Evolutionary conservation across 23 red algal genomes (phyloP), one percentile per base, ranked within the genome.

Genomic region (Agarophyton chilense): DNA sequence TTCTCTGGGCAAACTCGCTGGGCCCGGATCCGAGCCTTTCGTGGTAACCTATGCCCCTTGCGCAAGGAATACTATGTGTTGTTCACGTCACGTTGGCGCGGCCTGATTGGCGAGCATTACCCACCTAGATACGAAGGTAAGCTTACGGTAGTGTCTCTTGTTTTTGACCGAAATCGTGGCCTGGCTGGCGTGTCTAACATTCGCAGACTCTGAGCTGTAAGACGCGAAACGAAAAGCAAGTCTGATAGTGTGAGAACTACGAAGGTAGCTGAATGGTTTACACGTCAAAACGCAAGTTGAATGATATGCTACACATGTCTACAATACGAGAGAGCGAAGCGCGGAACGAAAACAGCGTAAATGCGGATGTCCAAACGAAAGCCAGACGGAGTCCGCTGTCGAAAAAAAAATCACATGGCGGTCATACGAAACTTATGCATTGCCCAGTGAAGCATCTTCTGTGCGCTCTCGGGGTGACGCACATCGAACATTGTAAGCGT

Each of bases 401-500:
- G 31, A 65, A 65, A 65, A 65, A 11, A 65, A 16, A 9, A 36
- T 65, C 16, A 65, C 60, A 65, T 65, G 29, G 28, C 60, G 18
- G 31, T 31, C 21, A 46, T 74, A 33, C 77, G 77, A 6, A 80
- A 21, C 14, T 36, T 58, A 17, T 80, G 77, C 77, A 80, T 80
- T 6, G 54, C 31, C 51, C 77, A 61, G 36, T 80, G 77, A 24
- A 80, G 46, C 19, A 80, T 24, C 54, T 61, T 55, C 54, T 80
- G 77, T 10, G 77, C 77, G 17, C 34, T 42, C 28, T 80, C 77
- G 6, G 77, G 54, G 26, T 80, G 54, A n/a, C 77, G 50, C 26
- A 80, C 77, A 80, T 80, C 77, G 18, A 58, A 80, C 77, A 80
- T 80, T 22, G 77, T 80, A 0, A 80, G 54, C 10, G 35, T 61